phyloP scores from a whole-genome alignment of 2,329 filamentous ascomycete species.

The Colletotrichum sp. region DNA sequence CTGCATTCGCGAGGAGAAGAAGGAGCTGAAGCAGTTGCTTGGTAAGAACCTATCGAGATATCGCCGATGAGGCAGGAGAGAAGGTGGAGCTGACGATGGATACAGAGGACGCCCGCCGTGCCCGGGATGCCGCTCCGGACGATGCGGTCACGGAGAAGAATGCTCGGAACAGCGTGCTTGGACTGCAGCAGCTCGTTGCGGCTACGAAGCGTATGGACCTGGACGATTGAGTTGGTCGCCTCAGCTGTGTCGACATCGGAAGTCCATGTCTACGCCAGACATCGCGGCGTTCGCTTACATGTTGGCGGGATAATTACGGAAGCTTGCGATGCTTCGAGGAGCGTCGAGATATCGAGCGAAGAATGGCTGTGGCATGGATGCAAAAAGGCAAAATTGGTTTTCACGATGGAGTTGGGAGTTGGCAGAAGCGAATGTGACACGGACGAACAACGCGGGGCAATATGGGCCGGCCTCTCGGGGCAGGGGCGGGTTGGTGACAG shows the following conservation, averaged over 20 bases:
- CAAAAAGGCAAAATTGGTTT: background rate
- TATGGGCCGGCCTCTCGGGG: background rate
- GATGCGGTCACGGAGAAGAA: background rate
- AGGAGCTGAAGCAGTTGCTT: background rate
- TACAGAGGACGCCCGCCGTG: background rate
- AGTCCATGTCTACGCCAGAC: background rate
- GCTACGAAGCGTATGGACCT: slow-evolving; percentile 2
- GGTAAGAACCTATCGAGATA: background rate
- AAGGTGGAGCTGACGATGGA: background rate
- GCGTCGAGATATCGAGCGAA: background rate
- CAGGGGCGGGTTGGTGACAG: background rate
- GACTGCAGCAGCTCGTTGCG: slow-evolving; percentile 15
- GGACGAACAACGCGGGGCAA: background rate
- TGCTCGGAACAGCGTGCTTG: slow-evolving; percentile 11
- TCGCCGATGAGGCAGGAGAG: background rate
- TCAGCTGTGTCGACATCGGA: background rate
- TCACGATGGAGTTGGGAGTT: background rate
- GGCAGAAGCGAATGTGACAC: background rate
- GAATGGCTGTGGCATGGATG: background rate
- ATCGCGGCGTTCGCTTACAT: background rate
- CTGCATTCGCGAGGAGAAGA: slow-evolving; percentile 20
- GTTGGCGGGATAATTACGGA: background rate
- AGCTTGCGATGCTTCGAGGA: accelerated
- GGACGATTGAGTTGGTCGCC: background rate
- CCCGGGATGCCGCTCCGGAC: background rate